Conservation (phyloP, 768 basidiomycete species). For the Collybia mongolica region DNA sequence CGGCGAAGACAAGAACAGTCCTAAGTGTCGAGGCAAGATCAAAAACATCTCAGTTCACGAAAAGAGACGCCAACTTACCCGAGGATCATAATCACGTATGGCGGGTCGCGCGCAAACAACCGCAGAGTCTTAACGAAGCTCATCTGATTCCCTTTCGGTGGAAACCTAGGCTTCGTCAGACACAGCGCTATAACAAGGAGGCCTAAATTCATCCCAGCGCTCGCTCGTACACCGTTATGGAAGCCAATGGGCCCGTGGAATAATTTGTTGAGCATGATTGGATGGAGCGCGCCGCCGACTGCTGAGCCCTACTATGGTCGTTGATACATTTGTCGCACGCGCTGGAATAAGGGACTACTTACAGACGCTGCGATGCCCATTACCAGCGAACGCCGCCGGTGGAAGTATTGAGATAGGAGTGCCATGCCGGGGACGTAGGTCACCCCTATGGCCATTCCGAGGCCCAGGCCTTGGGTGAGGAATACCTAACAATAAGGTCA, state of each 20-base stretch:
- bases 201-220: not conserved
- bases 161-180: not conserved
- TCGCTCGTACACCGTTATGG: not conserved
- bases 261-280: conserved; percentile 60
- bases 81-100: conserved; percentile 40
- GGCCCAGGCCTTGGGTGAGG: conserved; percentile 43
- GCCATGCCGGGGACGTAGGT: conserved; percentile 46
- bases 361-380: conserved; percentile 33
- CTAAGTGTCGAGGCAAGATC: not conserved
- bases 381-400: conserved; percentile 28
- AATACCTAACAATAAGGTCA: conserved; percentile 30
- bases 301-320: conserved; percentile 37
- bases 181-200: not conserved
- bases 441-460: conserved; percentile 51
- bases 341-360: not conserved
- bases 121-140: conserved; percentile 24
- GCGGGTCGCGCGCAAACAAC: conserved; percentile 36
- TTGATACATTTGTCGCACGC: conserved; percentile 8
- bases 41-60: not conserved
- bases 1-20: conserved; percentile 11
- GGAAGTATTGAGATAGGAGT: conserved; percentile 36
- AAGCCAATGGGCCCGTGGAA: conserved; percentile 35
- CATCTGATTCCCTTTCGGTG: conserved; percentile 24
- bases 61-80: conserved; percentile 24
- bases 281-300: conserved; percentile 59